Conservation (phyloP, 768 basidiomycete species). For the Butyriboletus loyo region DNA sequence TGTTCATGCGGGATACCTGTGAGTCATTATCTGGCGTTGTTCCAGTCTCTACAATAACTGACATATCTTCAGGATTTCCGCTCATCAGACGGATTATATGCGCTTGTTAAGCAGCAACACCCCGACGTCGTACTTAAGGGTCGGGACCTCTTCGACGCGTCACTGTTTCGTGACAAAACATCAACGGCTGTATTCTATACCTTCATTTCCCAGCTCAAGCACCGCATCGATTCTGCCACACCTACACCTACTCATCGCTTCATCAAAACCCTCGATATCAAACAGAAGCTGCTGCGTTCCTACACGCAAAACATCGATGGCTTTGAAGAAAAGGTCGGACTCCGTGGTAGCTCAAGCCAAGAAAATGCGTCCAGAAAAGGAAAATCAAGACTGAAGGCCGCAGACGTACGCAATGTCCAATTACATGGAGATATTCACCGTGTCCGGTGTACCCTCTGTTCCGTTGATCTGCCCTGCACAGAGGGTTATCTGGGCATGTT, state of each 20-base stretch:
- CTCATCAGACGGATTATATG: constrained; percentile 89
- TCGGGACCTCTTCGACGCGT: constrained; percentile 92
- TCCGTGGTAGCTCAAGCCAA: constrained; percentile 63
- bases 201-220: constrained; percentile 89
- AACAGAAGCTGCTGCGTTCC: constrained; percentile 80
- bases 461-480: constrained; percentile 70
- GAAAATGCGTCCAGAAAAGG: constrained; percentile 55
- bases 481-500: constrained; percentile 64
- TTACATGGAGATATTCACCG: constrained; percentile 92
- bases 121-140: constrained; percentile 85
- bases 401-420: constrained; percentile 85
- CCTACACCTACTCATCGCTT: constrained; percentile 89
- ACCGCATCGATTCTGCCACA: constrained; percentile 71
- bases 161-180: constrained; percentile 80
- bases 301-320: constrained; percentile 99
- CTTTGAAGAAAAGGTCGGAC: constrained; percentile 77
- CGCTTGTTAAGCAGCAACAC: constrained; percentile 82
- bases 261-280: constrained; percentile 77
- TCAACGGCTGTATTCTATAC: constrained; percentile 92
- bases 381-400: constrained; percentile 62
- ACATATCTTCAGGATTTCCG: constrained; percentile 77
- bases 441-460: constrained; percentile 85
- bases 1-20: constrained; percentile 97
- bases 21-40: constrained; percentile 30
- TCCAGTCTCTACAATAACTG: constrained; percentile 4